Percentiles rank a stretch among this genome's conserved stretches.
Conservation (phyloP, 257 asterid genomes). For the Cinchona pubescens region DNA sequence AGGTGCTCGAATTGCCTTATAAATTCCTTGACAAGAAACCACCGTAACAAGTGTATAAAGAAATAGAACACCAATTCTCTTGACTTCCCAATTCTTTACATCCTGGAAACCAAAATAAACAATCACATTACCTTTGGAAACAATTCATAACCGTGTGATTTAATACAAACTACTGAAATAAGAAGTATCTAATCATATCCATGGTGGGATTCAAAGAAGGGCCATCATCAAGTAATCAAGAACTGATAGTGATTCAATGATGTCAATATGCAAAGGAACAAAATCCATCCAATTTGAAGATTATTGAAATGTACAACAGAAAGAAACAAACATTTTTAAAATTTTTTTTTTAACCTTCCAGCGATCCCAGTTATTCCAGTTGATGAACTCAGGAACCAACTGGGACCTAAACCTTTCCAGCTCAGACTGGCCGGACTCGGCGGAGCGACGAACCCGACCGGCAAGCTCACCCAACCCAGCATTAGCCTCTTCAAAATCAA, state of each 20-base stretch:
- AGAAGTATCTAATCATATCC: too few relatives aligned
- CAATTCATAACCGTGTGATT: background rate
- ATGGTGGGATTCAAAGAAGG: background rate
- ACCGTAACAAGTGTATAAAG: constrained; percentile 50
- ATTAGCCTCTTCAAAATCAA: constrained; percentile 46
- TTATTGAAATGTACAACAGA: background rate
- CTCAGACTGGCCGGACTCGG: constrained; percentile 31
- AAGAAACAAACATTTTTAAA: constrained; percentile 7
- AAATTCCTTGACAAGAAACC: constrained; percentile 57
- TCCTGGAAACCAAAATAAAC: constrained; percentile 49
- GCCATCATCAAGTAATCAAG: background rate
- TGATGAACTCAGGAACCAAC: constrained; percentile 55
- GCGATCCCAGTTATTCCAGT: constrained; percentile 80
- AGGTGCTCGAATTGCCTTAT: constrained; percentile 73
- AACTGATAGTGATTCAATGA: background rate
- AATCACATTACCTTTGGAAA: background rate
- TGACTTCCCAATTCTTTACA: constrained; percentile 72
- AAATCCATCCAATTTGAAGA: background rate
- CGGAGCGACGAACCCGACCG: constrained; percentile 39
- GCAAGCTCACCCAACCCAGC: constrained; percentile 33
- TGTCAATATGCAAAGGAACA: background rate
- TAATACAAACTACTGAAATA: background rate
- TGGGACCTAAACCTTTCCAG: constrained; percentile 48
- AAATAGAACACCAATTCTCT: constrained; percentile 63
- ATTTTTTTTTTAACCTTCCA: constrained; percentile 97